A percentile compares a stretch with the other conserved stretches of the same genome.
phyloP scores from a whole-genome alignment of 164 flowering plant species.

The Amborella trichopoda region DNA sequence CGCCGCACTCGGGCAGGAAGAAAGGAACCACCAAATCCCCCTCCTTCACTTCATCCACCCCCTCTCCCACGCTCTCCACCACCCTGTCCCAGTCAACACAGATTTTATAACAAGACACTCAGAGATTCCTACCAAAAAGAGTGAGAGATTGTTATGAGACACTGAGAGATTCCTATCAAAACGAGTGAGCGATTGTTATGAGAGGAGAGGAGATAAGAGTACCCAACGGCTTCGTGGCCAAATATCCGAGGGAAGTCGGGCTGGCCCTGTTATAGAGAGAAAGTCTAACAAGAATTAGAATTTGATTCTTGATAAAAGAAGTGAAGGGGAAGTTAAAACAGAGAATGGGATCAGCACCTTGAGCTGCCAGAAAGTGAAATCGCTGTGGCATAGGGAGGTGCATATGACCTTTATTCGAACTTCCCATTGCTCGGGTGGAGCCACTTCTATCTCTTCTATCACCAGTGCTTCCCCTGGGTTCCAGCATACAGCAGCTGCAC shows the following conservation, averaged over 20 bases:
- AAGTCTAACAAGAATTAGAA: not conserved
- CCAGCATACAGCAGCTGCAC: constrained; percentile 45
- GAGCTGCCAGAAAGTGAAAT: constrained; percentile 41
- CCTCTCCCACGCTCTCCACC: constrained; percentile 63
- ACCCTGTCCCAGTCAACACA: constrained; percentile 15
- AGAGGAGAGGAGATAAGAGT: constrained; percentile 1
- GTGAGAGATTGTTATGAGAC: not conserved
- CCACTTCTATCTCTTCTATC: constrained; percentile 55
- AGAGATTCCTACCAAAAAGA: not conserved
- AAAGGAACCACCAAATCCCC: constrained; percentile 55
- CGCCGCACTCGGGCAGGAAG: constrained; percentile 34
- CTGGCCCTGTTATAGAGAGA: constrained; percentile 17
- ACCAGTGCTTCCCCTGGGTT: constrained; percentile 32
- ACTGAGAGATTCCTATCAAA: not conserved
- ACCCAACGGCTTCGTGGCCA: constrained; percentile 76
- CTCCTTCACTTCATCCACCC: constrained; percentile 37
- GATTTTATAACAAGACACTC: not conserved
- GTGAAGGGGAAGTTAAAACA: too few species aligned
- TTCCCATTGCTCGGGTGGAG: constrained; percentile 42
- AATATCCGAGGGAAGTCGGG: constrained; percentile 34
- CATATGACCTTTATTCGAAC: constrained; percentile 51
- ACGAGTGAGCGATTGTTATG: not conserved
- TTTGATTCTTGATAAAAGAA: not conserved
- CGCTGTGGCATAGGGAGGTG: constrained; percentile 57
- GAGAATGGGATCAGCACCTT: not conserved